phyloP scores from a whole-genome alignment of 495 filamentous ascomycete genomes.

The Pseudotulostoma volvatum region DNA sequence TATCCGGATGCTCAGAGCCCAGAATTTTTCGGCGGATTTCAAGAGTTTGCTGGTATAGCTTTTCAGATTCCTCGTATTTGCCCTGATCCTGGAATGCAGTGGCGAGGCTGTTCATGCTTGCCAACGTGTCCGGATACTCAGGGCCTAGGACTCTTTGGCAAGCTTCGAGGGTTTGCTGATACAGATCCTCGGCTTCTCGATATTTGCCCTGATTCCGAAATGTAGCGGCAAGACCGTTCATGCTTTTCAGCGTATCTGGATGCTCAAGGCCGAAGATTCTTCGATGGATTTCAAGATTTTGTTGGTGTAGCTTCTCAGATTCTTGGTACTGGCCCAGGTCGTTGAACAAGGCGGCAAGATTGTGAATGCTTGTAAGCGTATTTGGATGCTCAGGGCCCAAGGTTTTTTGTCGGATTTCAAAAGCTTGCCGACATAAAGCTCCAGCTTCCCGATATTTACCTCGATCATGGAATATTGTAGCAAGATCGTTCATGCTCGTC shows the following conservation, averaged over 20 bases:
- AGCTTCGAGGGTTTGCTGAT: neutral
- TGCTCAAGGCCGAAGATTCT: neutral
- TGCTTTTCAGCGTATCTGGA: neutral
- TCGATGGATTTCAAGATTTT: neutral
- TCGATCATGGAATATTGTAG: neutral
- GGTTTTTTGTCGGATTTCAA: neutral
- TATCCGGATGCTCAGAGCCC: no score
- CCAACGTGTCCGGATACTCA: neutral
- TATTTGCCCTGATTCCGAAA: neutral
- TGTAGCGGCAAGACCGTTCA: neutral
- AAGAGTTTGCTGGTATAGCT: no score
- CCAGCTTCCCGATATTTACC: neutral
- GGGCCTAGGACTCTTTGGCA: neutral
- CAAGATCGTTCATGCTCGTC: neutral
- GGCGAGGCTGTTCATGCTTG: no score
- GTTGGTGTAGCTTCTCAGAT: neutral
- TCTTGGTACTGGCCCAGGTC: neutral
- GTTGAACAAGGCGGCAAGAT: neutral
- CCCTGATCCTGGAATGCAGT: no score
- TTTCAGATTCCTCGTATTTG: no score
- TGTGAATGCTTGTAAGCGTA: neutral
- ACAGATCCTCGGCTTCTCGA: neutral
- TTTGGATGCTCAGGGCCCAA: neutral
- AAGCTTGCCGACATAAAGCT: neutral
- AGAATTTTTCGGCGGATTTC: no score